These are phyloP conservation scores for Halophytophthora batemanensis DNA, from an alignment of 352 stramenopile genomes.

Conservation along the genomic window DNA sequence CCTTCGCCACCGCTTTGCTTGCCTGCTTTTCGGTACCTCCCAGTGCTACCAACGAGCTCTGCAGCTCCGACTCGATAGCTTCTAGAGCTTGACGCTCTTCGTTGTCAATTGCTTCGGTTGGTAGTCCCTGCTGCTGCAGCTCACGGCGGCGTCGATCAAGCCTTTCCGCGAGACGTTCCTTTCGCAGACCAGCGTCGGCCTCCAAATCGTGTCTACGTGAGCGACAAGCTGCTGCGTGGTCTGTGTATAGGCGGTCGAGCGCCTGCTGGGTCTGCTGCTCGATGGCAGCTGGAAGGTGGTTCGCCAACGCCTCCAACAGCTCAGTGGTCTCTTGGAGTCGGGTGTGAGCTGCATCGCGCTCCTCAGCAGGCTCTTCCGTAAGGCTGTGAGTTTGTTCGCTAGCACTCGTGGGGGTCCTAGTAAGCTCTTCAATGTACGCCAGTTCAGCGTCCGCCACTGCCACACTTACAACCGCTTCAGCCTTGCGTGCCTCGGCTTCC, in stretches of 20 bases:
- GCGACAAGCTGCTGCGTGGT: slow-evolving; percentile 16
- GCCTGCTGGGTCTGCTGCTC: slow-evolving; percentile 13
- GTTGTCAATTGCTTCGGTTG: slow-evolving; percentile 10
- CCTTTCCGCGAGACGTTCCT: slow-evolving; percentile 19
- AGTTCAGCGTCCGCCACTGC: slow-evolving; percentile 19
- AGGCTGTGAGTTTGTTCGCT: background rate
- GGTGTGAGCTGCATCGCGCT: background rate
- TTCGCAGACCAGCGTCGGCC: slow-evolving; percentile 21
- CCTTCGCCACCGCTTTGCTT: slow-evolving; percentile 11
- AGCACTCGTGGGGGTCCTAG: background rate
- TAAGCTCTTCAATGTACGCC: slow-evolving; percentile 9
- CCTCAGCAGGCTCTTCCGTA: too few species aligned
- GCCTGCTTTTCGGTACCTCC: slow-evolving; percentile 7
- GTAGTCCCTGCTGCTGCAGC: background rate
- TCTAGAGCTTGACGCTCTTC: slow-evolving; percentile 11
- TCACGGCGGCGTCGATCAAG: slow-evolving; percentile 16
- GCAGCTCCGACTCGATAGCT: slow-evolving; percentile 12
- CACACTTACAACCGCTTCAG: slow-evolving; percentile 8
- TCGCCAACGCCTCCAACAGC: slow-evolving; percentile 18
- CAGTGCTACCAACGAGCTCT: slow-evolving; percentile 6
- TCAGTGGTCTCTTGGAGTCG: slow-evolving; percentile 11
- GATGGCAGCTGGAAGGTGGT: slow-evolving; percentile 21
- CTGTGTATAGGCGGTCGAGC: slow-evolving; percentile 22
- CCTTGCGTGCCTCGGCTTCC: slow-evolving; percentile 14
- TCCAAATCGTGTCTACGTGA: slow-evolving; percentile 23